Conservation (phyloP, 257 asterid genomes). For the Nicotiana sylvestris region DNA sequence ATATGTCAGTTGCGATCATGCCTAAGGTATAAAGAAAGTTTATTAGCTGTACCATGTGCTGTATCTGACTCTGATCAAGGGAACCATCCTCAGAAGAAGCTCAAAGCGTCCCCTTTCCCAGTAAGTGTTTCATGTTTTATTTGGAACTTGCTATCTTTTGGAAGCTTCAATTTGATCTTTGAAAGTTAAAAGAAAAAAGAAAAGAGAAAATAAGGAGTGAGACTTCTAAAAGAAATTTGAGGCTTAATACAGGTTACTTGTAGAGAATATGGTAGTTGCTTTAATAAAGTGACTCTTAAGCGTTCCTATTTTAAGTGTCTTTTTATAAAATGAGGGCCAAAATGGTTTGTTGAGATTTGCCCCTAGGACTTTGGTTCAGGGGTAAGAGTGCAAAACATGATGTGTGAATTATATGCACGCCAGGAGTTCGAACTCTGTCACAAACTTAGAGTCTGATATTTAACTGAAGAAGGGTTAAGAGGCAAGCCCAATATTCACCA, state of each 20-base stretch:
- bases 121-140: slow-evolving; percentile 34
- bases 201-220: too few relatives aligned
- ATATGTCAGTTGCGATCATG: slow-evolving; percentile 46
- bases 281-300: background rate
- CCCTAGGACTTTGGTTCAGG: background rate
- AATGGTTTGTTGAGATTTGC: background rate
- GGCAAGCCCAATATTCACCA: background rate
- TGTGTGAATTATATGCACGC: background rate
- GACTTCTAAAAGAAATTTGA: background rate
- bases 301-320: background rate
- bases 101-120: slow-evolving; percentile 25
- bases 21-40: slow-evolving; percentile 46
- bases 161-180: background rate
- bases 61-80: slow-evolving; percentile 21
- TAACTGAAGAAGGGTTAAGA: background rate
- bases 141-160: background rate
- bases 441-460: background rate
- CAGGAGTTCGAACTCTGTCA: background rate
- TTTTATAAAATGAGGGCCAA: background rate
- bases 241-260: background rate
- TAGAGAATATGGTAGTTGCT: background rate
- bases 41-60: slow-evolving; percentile 21
- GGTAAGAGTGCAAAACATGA: background rate
- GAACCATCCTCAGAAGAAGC: slow-evolving; percentile 45
- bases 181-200: too few relatives aligned